Conservation (phyloP, 768 basidiomycete genomes). For the Piloderma croceum region DNA sequence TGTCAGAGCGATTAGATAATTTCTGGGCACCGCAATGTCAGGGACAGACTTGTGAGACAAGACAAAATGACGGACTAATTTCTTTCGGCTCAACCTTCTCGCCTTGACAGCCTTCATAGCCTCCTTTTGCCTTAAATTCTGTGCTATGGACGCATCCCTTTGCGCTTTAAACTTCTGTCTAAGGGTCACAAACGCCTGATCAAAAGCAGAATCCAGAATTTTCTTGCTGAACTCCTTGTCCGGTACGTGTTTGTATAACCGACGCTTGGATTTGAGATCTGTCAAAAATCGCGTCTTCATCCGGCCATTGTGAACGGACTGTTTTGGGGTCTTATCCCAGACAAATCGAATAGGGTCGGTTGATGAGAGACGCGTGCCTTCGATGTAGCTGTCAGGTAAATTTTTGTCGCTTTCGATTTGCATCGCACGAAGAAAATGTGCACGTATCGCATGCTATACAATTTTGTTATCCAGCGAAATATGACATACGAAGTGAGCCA, state of each 20-base stretch:
- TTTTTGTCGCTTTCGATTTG: slow-evolving; percentile 47
- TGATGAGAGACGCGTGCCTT: slow-evolving; percentile 41
- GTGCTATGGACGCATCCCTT: slow-evolving; percentile 41
- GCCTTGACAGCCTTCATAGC: slow-evolving; percentile 58
- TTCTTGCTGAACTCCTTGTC: slow-evolving; percentile 64
- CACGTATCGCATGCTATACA: slow-evolving; percentile 62
- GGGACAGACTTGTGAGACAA: too few species aligned
- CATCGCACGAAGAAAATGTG: slow-evolving; percentile 60
- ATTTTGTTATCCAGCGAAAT: slow-evolving; percentile 1
- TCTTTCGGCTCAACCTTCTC: slow-evolving; percentile 55
- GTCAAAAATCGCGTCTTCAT: slow-evolving; percentile 63
- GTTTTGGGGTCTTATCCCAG: slow-evolving; percentile 73
- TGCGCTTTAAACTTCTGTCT: slow-evolving; percentile 64
- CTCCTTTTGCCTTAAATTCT: slow-evolving; percentile 45
- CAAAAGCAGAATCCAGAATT: slow-evolving; percentile 55
- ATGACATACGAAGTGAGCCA: slow-evolving; percentile 11
- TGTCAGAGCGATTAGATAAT: slow-evolving; percentile 57
- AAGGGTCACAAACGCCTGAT: slow-evolving; percentile 65
- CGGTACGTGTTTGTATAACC: slow-evolving; percentile 56
- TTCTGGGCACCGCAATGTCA: too few species aligned
- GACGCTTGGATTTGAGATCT: slow-evolving; percentile 53
- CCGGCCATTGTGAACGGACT: slow-evolving; percentile 65
- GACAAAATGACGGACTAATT: slow-evolving; percentile 47
- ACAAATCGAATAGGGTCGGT: slow-evolving; percentile 67
- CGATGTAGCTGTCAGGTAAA: slow-evolving; percentile 57